Percentiles rank a stretch among this genome's conserved stretches.
These are phyloP conservation scores for Massariosphaeria phaeospora DNA, from an alignment of 495 filamentous ascomycete species.

Conservation along the genomic window DNA sequence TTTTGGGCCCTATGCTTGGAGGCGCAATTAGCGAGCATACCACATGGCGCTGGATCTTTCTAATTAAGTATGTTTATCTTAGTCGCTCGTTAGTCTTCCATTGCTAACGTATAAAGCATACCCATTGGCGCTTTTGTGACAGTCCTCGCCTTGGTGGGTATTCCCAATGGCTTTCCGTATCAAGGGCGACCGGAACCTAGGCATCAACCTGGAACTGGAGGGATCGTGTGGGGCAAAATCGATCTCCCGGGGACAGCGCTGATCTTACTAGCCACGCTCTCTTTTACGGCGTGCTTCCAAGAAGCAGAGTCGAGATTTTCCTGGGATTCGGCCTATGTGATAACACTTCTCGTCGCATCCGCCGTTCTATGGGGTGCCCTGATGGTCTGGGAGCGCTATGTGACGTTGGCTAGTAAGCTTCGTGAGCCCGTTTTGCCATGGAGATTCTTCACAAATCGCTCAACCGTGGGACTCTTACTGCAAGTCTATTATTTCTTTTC, in stretches of 20 bases:
- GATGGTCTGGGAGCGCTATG: not conserved
- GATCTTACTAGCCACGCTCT: constrained; percentile 8
- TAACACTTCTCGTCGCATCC: not conserved
- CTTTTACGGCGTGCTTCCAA: constrained; percentile 8
- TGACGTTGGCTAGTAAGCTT: not conserved
- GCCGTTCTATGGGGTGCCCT: not conserved
- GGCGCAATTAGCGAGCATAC: constrained; percentile 39
- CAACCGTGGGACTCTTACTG: not conserved
- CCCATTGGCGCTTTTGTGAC: not conserved
- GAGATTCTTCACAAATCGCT: not conserved
- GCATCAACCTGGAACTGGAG: not conserved
- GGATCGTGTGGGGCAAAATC: not conserved
- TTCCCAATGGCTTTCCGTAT: constrained; percentile 9
- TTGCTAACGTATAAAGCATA: not conserved
- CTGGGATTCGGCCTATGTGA: constrained; percentile 12
- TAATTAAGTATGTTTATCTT: not conserved
- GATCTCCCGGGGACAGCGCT: constrained; percentile 8
- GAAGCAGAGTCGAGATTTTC: constrained; percentile 6
- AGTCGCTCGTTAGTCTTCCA: too few species aligned
- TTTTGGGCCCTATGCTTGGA: constrained; percentile 45
- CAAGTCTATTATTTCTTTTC: too few species aligned
- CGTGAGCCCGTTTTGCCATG: not conserved
- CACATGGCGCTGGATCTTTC: constrained; percentile 41
- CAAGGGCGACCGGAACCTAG: not conserved
- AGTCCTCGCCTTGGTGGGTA: not conserved